phyloP scores from a whole-genome alignment of 139 green algal species.

The Chlamydomonas sp. region DNA sequence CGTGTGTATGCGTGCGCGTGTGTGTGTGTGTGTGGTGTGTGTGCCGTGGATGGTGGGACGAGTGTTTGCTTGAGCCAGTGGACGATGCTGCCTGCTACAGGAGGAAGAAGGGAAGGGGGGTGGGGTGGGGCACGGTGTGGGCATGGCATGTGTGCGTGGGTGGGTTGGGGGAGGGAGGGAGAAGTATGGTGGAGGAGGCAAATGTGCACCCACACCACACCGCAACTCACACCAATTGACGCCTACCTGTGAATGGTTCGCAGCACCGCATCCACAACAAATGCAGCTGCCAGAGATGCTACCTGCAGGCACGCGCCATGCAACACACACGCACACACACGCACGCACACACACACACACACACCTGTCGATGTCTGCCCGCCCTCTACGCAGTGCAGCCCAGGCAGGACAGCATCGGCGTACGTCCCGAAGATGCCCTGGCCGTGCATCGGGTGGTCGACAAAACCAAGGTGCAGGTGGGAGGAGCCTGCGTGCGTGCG shows the following conservation, averaged over 20 bases:
- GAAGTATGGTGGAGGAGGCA: too few species aligned
- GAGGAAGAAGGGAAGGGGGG: neutral
- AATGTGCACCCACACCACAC: too few species aligned
- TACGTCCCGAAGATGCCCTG: conserved; percentile 72
- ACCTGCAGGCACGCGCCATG: too few species aligned
- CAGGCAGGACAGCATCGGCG: conserved; percentile 49
- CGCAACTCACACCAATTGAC: too few species aligned
- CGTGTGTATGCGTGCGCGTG: neutral
- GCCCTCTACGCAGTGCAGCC: conserved; percentile 65
- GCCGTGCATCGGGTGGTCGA: conserved; percentile 39
- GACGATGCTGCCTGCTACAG: too few species aligned
- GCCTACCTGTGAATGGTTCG: too few species aligned
- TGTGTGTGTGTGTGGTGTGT: neutral
- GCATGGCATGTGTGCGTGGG: neutral
- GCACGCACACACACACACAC: too few species aligned
- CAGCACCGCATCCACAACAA: too few species aligned
- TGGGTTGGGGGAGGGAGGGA: neutral
- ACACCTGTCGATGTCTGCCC: conserved; percentile 73
- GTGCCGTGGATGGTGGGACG: neutral
- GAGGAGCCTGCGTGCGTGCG: conserved; percentile 38
- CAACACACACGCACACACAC: too few species aligned
- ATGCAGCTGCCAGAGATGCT: too few species aligned
- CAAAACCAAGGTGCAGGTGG: conserved; percentile 70
- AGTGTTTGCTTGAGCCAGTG: neutral
- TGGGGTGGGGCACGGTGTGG: neutral